Conservation (phyloP, 1,284 basidiomycete species). For the Wallemia ichthyophaga region DNA sequence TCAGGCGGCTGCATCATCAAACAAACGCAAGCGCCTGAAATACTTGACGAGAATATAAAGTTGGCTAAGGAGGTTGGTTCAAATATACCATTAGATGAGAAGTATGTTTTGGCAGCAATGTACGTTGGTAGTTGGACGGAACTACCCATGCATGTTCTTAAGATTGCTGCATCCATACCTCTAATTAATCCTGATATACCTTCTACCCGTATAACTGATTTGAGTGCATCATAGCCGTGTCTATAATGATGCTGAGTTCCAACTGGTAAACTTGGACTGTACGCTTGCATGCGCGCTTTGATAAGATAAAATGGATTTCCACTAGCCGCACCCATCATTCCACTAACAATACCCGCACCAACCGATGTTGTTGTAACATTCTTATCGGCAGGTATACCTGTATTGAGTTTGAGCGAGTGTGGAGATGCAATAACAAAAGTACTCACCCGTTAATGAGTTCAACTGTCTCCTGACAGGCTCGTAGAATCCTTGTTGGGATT, state of each 20-base stretch:
- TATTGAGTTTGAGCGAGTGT: neutral
- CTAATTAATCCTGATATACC: conserved; percentile 48
- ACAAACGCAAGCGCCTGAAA: conserved; percentile 63
- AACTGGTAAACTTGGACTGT: conserved; percentile 72
- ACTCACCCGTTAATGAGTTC: conserved; percentile 37
- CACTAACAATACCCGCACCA: conserved; percentile 57
- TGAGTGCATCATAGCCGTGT: conserved; percentile 45
- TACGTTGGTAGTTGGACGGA: conserved; percentile 85
- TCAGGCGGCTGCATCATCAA: conserved; percentile 4
- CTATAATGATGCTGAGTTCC: conserved; percentile 80
- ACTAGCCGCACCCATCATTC: conserved; percentile 32
- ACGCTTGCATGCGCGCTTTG: conserved; percentile 93
- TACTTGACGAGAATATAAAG: conserved; percentile 55
- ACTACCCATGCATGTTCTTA: conserved; percentile 78
- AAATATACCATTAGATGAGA: conserved; percentile 32
- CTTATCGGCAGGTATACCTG: conserved; percentile 16
- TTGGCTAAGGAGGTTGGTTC: conserved; percentile 50
- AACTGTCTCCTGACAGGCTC: conserved; percentile 53
- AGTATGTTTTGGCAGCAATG: conserved; percentile 57
- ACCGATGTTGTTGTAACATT: conserved; percentile 43
- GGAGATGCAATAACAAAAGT: too few relatives aligned
- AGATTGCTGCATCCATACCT: conserved; percentile 72
- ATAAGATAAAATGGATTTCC: conserved; percentile 88
- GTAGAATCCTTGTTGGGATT: conserved; percentile 42
- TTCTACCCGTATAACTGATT: conserved; percentile 47